Evolutionary conservation across 1,284 basidiomycete genomes (phyloP).

Genomic region (Amylostereum areolatum): DNA sequence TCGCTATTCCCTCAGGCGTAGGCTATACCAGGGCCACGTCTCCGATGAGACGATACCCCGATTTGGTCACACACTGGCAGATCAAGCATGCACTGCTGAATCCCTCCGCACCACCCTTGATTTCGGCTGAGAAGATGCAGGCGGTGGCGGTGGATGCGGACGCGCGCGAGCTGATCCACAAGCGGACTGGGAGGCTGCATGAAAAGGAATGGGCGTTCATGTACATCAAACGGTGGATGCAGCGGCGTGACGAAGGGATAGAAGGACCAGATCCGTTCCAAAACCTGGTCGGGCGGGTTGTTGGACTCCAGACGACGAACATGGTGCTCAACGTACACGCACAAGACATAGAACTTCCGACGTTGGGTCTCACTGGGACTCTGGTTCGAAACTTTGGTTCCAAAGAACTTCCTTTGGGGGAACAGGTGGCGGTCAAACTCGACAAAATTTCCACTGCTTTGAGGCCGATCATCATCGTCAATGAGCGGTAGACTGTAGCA

Average conservation of each 20-base stretch:
- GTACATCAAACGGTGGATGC: slow-evolving; percentile 25
- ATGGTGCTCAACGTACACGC: too few relatives aligned
- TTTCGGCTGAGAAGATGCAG: slow-evolving; percentile 38
- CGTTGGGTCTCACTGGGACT: too few relatives aligned
- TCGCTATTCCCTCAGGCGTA: slow-evolving; percentile 67
- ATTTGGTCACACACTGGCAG: slow-evolving; percentile 91
- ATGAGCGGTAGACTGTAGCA: too few relatives aligned
- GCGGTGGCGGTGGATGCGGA: slow-evolving; percentile 16
- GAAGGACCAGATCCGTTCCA: slow-evolving; percentile 27
- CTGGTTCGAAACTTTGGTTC: too few relatives aligned
- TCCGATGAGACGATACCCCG: slow-evolving; percentile 82
- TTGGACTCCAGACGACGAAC: too few relatives aligned
- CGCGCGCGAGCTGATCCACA: slow-evolving; percentile 22
- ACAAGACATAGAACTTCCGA: too few relatives aligned
- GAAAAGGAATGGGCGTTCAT: slow-evolving; percentile 25
- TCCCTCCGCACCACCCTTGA: slow-evolving; percentile 11
- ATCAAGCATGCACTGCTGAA: slow-evolving; percentile 75
- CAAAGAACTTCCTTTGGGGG: too few relatives aligned
- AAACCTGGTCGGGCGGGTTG: slow-evolving; percentile 6
- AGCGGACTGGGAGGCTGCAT: slow-evolving; percentile 25
- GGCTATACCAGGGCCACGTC: slow-evolving; percentile 85
- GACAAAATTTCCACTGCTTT: too few relatives aligned
- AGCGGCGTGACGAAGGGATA: slow-evolving; percentile 17
- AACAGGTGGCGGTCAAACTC: too few relatives aligned
- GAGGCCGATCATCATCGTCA: too few relatives aligned